Percentiles rank a stretch among this genome's conserved stretches.
These are phyloP conservation scores for Warburgia ugandensis DNA, from an alignment of 164 flowering plant genomes.

Conservation along the genomic window DNA sequence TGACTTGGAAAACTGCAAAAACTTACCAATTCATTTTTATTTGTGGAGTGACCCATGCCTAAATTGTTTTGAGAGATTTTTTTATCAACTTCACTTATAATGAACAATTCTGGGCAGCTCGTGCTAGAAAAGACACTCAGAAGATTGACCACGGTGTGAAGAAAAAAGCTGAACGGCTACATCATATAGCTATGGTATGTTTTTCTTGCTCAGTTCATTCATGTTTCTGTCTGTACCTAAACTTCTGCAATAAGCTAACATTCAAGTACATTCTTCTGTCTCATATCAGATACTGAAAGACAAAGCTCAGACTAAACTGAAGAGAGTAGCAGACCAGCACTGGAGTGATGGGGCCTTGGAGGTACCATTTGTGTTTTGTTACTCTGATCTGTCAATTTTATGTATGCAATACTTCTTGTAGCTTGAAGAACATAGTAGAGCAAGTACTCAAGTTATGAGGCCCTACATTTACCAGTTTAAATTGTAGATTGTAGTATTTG, in stretches of 20 bases:
- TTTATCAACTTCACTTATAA: not conserved
- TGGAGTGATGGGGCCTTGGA: slow-evolving; percentile 98
- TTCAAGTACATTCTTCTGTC: no score
- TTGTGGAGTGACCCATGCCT: slow-evolving; percentile 1
- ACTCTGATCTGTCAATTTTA: no score
- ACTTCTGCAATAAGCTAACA: no score
- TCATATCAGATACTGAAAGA: slow-evolving; percentile 53
- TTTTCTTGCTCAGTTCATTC: not conserved
- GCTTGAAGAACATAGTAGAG: no score
- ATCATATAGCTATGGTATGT: slow-evolving; percentile 65
- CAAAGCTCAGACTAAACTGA: slow-evolving; percentile 70
- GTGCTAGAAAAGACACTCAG: slow-evolving; percentile 87
- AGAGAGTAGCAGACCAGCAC: slow-evolving; percentile 77
- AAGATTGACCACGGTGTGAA: slow-evolving; percentile 80
- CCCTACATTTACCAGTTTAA: not conserved
- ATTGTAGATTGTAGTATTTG: no score
- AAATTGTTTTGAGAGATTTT: not conserved
- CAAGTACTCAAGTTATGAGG: no score
- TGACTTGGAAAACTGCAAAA: not conserved
- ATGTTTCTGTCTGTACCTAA: not conserved
- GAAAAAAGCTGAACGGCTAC: slow-evolving; percentile 75
- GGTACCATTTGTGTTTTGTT: slow-evolving; percentile 30
- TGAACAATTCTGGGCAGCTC: slow-evolving; percentile 38
- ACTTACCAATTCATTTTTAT: not conserved
- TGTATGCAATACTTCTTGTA: no score